These are phyloP conservation scores for Pseudopithomyces maydicus DNA, from an alignment of 2,329 filamentous ascomycete species.

Conservation along the genomic window DNA sequence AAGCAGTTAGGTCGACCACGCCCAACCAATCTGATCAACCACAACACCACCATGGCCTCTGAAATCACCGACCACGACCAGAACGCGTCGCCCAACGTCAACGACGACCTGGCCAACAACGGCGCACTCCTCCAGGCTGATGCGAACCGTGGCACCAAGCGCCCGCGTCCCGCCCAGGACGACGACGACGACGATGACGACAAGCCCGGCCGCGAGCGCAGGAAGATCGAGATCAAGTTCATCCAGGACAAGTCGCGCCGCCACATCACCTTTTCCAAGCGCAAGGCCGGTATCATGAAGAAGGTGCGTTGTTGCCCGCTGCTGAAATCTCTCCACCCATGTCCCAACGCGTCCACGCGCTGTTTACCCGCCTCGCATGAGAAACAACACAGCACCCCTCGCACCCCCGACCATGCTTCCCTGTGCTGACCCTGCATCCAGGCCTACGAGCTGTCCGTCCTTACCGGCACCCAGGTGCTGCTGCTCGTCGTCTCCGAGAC, in stretches of 20 bases:
- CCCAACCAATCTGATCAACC: conserved; percentile 33
- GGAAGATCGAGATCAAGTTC: conserved; percentile 99
- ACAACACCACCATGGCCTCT: conserved; percentile 48
- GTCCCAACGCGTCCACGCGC: conserved; percentile 22
- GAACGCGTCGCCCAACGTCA: conserved; percentile 55
- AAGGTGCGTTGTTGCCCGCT: conserved; percentile 70
- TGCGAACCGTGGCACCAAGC: conserved; percentile 86
- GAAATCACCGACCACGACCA: conserved; percentile 59
- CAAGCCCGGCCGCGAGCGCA: conserved; percentile 94
- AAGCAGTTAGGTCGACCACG: conserved; percentile 47
- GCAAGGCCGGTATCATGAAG: conserved; percentile 99
- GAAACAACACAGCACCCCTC: conserved; percentile 24
- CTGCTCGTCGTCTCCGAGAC: conserved; percentile 97
- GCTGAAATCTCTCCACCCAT: conserved; percentile 22
- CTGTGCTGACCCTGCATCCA: conserved; percentile 51
- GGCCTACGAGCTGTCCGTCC: conserved; percentile 96
- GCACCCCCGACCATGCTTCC: no score
- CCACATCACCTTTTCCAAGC: conserved; percentile 99
- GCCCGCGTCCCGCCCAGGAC: conserved; percentile 78
- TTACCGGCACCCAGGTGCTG: conserved; percentile 96
- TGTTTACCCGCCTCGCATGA: conserved; percentile 33
- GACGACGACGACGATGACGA: conserved; percentile 98
- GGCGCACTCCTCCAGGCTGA: conserved; percentile 55
- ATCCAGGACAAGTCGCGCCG: conserved; percentile 99
- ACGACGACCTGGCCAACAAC: conserved; percentile 63